Evolutionary conservation across 495 filamentous ascomycete species (phyloP).

Genomic region (Chaetomium tenue): DNA sequence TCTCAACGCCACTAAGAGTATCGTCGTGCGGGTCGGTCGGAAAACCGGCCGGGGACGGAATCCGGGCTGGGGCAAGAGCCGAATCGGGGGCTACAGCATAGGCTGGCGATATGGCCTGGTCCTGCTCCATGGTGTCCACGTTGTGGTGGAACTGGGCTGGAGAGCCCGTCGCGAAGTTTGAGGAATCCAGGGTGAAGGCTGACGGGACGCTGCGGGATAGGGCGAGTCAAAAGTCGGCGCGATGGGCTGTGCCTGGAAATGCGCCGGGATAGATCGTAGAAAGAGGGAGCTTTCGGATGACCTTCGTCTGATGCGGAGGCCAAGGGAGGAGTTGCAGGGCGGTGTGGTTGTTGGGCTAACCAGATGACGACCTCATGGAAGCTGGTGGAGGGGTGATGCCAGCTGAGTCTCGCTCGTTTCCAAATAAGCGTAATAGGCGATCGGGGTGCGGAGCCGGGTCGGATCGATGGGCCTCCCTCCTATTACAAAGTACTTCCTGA

Average conservation of each 20-base stretch:
- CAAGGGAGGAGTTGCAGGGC: constrained; percentile 4
- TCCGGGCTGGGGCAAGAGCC: not conserved
- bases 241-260: not conserved
- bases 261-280: constrained; percentile 1
- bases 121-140: constrained; percentile 51
- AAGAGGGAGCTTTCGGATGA: constrained; percentile 1
- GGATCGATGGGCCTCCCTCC: constrained; percentile 15
- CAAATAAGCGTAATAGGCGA: constrained; percentile 2
- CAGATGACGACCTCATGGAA: constrained; percentile 37
- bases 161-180: constrained; percentile 47
- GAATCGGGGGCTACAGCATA: not conserved
- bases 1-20: constrained; percentile 42
- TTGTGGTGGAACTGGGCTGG: constrained; percentile 52
- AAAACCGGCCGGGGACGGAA: constrained; percentile 8
- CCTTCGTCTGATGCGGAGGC: constrained; percentile 15
- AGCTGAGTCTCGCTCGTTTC: constrained; percentile 8
- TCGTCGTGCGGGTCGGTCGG: constrained; percentile 42
- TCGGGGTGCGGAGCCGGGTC: constrained; percentile 20
- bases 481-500: not conserved
- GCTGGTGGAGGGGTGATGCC: constrained; percentile 10
- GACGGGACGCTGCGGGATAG: not conserved
- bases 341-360: constrained; percentile 30
- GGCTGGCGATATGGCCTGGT: constrained; percentile 26
- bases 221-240: not conserved
- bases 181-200: constrained; percentile 49